Evolutionary conservation across 306 rosid species (phyloP).

Genomic region (Prunus padus): DNA sequence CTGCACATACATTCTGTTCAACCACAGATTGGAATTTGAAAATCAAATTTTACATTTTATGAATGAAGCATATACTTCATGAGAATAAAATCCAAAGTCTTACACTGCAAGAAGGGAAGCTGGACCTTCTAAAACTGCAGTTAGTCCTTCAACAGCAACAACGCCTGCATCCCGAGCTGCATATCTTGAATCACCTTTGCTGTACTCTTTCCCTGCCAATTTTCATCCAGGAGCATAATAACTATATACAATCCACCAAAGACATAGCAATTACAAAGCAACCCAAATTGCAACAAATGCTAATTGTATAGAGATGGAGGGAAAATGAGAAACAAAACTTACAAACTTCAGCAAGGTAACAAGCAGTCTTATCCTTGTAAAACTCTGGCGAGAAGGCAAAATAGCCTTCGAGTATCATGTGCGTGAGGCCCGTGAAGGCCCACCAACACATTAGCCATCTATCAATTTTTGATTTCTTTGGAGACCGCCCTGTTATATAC

Average conservation of each 20-base stretch:
- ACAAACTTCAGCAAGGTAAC: constrained; percentile 88
- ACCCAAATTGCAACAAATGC: neutral
- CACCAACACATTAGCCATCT: constrained; percentile 94
- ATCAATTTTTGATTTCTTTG: constrained; percentile 57
- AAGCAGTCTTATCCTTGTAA: constrained; percentile 68
- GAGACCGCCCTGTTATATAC: constrained; percentile 46
- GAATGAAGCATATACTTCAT: neutral
- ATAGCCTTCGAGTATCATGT: constrained; percentile 72
- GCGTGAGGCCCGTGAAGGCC: constrained; percentile 92
- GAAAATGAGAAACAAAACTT: constrained; percentile 34
- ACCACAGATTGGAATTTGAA: neutral
- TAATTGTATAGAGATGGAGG: neutral
- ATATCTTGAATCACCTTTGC: constrained; percentile 98
- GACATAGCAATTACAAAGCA: neutral
- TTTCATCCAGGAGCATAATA: constrained; percentile 3
- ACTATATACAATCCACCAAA: neutral
- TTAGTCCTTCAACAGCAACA: constrained; percentile 73
- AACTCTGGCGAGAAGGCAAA: constrained; percentile 80
- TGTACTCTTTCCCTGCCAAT: constrained; percentile 89
- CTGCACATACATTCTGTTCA: neutral
- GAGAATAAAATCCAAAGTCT: constrained; percentile 26
- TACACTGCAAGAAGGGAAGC: constrained; percentile 83
- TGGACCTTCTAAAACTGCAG: constrained; percentile 80
- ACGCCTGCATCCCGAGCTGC: constrained; percentile 67
- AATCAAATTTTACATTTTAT: neutral